A percentile compares a stretch with the other conserved stretches of the same genome.
Conservation (phyloP, 2,329 filamentous ascomycete genomes). For the Monosporascus sp. region DNA sequence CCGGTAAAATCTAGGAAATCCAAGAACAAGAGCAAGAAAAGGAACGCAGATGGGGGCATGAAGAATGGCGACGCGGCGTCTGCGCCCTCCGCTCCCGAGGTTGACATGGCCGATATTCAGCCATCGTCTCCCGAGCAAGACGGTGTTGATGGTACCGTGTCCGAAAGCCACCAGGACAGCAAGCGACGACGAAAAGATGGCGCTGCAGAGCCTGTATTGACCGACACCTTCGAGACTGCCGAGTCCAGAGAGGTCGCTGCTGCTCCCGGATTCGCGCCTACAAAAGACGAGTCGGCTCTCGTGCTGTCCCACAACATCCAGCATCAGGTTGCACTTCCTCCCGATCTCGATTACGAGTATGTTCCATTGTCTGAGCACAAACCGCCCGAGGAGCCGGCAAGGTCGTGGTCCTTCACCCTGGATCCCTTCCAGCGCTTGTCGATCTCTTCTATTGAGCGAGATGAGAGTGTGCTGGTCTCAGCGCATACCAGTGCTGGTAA, state of each 20-base stretch:
- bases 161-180: constrained; percentile 43
- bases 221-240: constrained; percentile 92
- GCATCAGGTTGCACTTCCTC: constrained; percentile 92
- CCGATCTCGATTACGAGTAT: constrained; percentile 90
- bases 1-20: constrained; percentile 32
- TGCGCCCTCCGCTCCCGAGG: constrained; percentile 30
- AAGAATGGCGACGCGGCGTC: constrained; percentile 43
- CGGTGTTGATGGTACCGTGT: constrained; percentile 27
- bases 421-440: constrained; percentile 97
- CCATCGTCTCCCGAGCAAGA: constrained; percentile 32
- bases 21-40: constrained; percentile 67
- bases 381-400: constrained; percentile 78
- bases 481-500: constrained; percentile 97
- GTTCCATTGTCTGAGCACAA: constrained; percentile 93
- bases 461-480: constrained; percentile 93
- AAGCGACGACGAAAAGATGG: constrained; percentile 62
- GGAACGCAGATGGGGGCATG: constrained; percentile 74
- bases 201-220: constrained; percentile 74
- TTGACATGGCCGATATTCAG: constrained; percentile 27
- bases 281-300: constrained; percentile 61
- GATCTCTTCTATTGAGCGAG: constrained; percentile 89
- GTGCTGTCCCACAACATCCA: constrained; percentile 95
- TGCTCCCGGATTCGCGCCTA: constrained; percentile 60
- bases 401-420: constrained; percentile 81
- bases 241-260: constrained; percentile 86